phyloP scores from a whole-genome alignment of 2,329 filamentous ascomycete genomes.

The Elsinoe ampelina region DNA sequence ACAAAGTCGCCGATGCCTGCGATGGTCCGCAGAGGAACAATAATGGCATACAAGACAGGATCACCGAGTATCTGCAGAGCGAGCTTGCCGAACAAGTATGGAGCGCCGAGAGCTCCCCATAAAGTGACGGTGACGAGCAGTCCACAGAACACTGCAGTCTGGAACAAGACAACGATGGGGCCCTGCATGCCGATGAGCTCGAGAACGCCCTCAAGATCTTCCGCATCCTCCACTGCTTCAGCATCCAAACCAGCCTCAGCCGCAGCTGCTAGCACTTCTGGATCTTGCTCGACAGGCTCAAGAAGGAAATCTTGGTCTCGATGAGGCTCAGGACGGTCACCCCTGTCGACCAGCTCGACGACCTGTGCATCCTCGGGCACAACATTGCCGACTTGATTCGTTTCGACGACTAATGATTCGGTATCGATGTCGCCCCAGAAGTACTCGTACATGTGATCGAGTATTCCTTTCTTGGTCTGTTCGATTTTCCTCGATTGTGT shows the following conservation, averaged over 20 bases:
- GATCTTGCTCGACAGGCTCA: constrained; percentile 34
- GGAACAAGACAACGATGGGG: constrained; percentile 76
- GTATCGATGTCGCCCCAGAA: constrained; percentile 39
- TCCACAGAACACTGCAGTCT: constrained; percentile 90
- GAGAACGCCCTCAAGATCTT: constrained; percentile 92
- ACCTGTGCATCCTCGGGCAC: constrained; percentile 54
- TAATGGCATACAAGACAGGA: constrained; percentile 57
- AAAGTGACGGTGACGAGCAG: constrained; percentile 83
- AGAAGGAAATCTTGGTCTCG: constrained; percentile 40
- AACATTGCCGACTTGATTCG: constrained; percentile 44
- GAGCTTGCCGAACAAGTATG: constrained; percentile 84
- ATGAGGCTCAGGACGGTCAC: constrained; percentile 13
- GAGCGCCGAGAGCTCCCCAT: constrained; percentile 75
- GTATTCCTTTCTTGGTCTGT: neutral
- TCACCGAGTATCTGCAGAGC: constrained; percentile 71
- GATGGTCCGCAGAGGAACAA: constrained; percentile 61
- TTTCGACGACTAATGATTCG: constrained; percentile 26
- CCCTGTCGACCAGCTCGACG: constrained; percentile 32
- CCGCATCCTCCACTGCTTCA: constrained; percentile 67
- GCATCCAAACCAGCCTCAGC: constrained; percentile 61
- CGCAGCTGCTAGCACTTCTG: constrained; percentile 55
- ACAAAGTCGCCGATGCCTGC: constrained; percentile 68
- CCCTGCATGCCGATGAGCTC: constrained; percentile 96
- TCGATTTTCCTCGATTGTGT: neutral
- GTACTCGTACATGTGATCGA: constrained; percentile 35